phyloP scores from a whole-genome alignment of 805 yeast species.

The Metschnikowia dekortorum region DNA sequence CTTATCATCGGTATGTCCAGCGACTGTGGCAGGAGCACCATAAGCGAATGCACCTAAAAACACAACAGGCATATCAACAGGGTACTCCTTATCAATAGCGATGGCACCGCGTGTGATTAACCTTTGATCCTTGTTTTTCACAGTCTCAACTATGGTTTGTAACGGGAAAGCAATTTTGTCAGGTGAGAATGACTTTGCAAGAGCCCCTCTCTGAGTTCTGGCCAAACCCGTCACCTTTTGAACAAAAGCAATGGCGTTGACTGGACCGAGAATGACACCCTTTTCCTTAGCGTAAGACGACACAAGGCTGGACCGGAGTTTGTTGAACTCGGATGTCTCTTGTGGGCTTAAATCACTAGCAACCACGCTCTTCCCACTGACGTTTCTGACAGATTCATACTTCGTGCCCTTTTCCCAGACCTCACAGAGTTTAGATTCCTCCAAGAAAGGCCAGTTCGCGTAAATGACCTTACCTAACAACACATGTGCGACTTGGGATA shows the following conservation, averaged over 20 bases:
- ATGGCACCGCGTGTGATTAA: conserved; percentile 66
- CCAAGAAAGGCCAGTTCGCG: conserved; percentile 86
- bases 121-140: conserved; percentile 70
- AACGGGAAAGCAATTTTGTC: conserved; percentile 61
- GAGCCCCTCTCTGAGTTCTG: conserved; percentile 68
- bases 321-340: conserved; percentile 45
- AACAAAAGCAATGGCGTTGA: conserved; percentile 64
- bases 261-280: conserved; percentile 57
- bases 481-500: conserved; percentile 62
- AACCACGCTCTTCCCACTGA: conserved; percentile 20
- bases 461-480: conserved; percentile 61
- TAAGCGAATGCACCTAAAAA: conserved; percentile 84
- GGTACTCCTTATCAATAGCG: conserved; percentile 80
- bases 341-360: conserved; percentile 35
- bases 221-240: conserved; percentile 72
- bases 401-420: conserved; percentile 52
- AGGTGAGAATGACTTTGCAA: conserved; percentile 62
- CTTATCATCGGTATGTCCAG: conserved; percentile 48
- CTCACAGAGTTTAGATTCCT: conserved; percentile 68
- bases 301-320: conserved; percentile 35
- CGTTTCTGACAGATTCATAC: conserved; percentile 40
- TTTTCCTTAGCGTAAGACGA: conserved; percentile 45
- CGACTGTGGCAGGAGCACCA: conserved; percentile 71
- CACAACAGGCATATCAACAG: conserved; percentile 63
- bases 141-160: conserved; percentile 73